Percentiles rank a stretch among this genome's conserved stretches.
phyloP scores from a whole-genome alignment of 2,329 filamentous ascomycete genomes.

The Furcasterigmium furcatum region DNA sequence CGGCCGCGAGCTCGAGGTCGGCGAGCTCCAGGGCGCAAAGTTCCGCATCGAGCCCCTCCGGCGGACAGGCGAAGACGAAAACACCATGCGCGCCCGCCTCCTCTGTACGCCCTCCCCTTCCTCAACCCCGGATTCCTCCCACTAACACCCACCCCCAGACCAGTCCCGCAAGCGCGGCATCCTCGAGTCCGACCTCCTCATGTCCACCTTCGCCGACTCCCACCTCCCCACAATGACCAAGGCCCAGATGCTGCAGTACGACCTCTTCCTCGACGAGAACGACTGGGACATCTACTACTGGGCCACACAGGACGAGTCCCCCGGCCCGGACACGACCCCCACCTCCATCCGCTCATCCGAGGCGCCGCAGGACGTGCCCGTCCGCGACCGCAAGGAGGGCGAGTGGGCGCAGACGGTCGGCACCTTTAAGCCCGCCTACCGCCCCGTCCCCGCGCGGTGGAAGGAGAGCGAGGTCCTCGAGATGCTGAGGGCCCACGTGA shows the following conservation, averaged over 20 bases:
- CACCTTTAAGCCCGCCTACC: constrained; percentile 89
- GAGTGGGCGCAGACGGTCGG: constrained; percentile 98
- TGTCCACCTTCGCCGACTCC: constrained; percentile 88
- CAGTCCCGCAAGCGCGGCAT: constrained; percentile 96
- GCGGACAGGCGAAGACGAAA: constrained; percentile 75
- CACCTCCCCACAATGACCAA: constrained; percentile 73
- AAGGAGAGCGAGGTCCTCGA: constrained; percentile 74
- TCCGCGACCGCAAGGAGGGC: constrained; percentile 44
- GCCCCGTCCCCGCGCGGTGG: constrained; percentile 86
- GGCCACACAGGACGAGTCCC: constrained; percentile 77
- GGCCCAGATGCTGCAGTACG: constrained; percentile 77
- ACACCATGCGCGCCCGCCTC: constrained; percentile 86
- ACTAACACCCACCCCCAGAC: constrained; percentile 51
- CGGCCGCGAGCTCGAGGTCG: constrained; percentile 66
- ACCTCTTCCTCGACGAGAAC: constrained; percentile 94
- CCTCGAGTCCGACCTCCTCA: constrained; percentile 90
- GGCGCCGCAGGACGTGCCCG: constrained; percentile 17
- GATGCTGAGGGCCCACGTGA: constrained; percentile 78
- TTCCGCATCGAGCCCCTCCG: constrained; percentile 91
- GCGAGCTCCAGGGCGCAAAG: constrained; percentile 80
- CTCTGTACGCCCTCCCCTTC: constrained; percentile 44
- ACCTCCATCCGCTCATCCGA: constrained; percentile 24
- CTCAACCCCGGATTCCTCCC: constrained; percentile 6
- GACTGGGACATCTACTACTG: constrained; percentile 99
- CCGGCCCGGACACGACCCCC: constrained; percentile 47